These are phyloP conservation scores for Patellifolia procumbens DNA, from an alignment of 179 eudicot species.

Conservation along the genomic window DNA sequence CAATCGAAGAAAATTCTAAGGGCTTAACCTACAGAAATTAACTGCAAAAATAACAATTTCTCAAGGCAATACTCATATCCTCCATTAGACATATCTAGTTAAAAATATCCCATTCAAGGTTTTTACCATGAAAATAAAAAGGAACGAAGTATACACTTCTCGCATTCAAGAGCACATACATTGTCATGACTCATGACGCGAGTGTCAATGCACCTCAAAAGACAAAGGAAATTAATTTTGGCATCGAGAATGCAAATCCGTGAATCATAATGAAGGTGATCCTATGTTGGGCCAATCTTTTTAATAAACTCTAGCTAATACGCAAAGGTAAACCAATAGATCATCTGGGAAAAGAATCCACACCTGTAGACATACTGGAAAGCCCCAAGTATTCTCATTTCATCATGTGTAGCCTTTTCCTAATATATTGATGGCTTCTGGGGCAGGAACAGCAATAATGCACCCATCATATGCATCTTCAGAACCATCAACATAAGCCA, in stretches of 20 bases:
- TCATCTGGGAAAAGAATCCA: background rate
- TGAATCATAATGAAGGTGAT: background rate
- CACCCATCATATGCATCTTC: slow-evolving; percentile 62
- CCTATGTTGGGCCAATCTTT: background rate
- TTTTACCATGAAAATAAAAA: too few relatives aligned
- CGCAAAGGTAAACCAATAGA: background rate
- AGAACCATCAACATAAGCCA: slow-evolving; percentile 55
- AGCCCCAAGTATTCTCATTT: slow-evolving; percentile 77
- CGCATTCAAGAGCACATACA: background rate
- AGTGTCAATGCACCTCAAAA: background rate
- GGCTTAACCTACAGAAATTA: background rate
- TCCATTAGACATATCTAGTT: background rate
- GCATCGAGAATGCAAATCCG: background rate
- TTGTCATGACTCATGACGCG: too few relatives aligned
- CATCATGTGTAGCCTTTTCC: slow-evolving; percentile 77
- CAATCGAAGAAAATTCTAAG: background rate
- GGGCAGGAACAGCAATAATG: slow-evolving; percentile 78
- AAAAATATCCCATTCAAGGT: background rate
- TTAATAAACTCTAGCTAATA: background rate
- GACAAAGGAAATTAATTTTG: background rate
- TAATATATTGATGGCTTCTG: slow-evolving; percentile 69
- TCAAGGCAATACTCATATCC: background rate
- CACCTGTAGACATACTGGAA: slow-evolving; percentile 85
- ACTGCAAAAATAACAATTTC: background rate
- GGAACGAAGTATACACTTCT: background rate